Evolutionary conservation across 306 rosid species (phyloP), one percentile per base, ranked within the genome.

Genomic region (Quercus parvula): DNA sequence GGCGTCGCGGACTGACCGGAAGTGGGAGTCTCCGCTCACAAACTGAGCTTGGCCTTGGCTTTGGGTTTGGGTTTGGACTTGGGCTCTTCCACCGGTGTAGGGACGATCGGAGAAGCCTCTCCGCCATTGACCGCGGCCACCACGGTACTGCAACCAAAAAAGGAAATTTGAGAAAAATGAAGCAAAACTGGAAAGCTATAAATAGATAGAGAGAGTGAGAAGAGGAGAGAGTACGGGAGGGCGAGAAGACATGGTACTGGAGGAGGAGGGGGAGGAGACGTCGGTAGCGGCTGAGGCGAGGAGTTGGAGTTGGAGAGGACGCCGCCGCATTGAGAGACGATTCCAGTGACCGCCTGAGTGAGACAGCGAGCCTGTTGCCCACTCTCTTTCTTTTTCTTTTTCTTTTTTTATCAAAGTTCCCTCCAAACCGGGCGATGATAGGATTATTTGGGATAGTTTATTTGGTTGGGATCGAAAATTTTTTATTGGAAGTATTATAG

Each of bases 11-110:
- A 88, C 92, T 0, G 98, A 77, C 74, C 20, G 88, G 64, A 86
- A 79, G 78, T 86, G 95, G 0, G 86, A 85, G 31, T 91, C 95
- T 10, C 92, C 94, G 33, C 86, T 79, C 57, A 88, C 88, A 54
- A 82, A 82, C 20, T 78, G 80, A 41, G 6, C 17, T 30, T 49
- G 54, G 54, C 17, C 17, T 12, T 49, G 46, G 46, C 0, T 7
- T 38, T 78, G 80, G 51, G 5, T 11, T 46, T 46, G 54, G 54
- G 0, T 0, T 46, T 46, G 49, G 12, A 22, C 41, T 66, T 33
- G 72, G 25, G 77, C 85, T 74, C 91, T 84, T 0, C 87, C 90
- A 17, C 79, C 76, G 56, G 81, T 56, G 61, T 84, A 76, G 0
- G 85, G 71, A n/a, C 92, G 87, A 58, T 87, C 78, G 54, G 85